Conservation (phyloP, 805 yeast species). For the Priceomyces medius region DNA sequence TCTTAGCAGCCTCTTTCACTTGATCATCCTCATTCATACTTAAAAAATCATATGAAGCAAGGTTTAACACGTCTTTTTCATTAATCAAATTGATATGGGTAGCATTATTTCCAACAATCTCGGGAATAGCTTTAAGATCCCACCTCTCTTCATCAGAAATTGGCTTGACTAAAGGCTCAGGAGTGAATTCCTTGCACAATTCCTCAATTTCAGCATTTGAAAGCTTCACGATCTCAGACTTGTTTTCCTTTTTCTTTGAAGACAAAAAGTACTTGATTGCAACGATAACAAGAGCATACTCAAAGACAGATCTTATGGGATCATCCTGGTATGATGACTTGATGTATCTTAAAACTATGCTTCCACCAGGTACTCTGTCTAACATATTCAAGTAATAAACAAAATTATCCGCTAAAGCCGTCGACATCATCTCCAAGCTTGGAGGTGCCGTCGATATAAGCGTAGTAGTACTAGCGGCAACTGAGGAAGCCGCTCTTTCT, state of each 20-base stretch:
- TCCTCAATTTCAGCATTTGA: conserved; percentile 70
- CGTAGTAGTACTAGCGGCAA: conserved; percentile 27
- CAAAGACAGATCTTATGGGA: conserved; percentile 85
- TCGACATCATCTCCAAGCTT: conserved; percentile 34
- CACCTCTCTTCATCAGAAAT: conserved; percentile 53
- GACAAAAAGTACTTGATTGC: conserved; percentile 83
- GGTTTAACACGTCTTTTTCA: conserved; percentile 50
- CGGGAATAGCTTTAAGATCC: conserved; percentile 65
- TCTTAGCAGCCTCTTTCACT: conserved; percentile 54
- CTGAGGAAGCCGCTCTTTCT: conserved; percentile 14
- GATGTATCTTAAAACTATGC: conserved; percentile 65
- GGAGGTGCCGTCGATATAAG: conserved; percentile 34
- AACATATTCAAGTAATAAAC: conserved; percentile 35
- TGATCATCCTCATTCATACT: conserved; percentile 51
- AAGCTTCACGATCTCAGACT: conserved; percentile 64
- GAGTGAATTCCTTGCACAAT: conserved; percentile 86
- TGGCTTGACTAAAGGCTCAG: conserved; percentile 73
- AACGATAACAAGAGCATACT: conserved; percentile 69
- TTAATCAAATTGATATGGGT: conserved; percentile 32
- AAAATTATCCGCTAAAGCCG: conserved; percentile 33
- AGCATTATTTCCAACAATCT: conserved; percentile 55
- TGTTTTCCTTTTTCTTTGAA: conserved; percentile 72
- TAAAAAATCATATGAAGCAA: conserved; percentile 72
- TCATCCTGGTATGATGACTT: conserved; percentile 87
- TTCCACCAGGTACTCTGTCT: conserved; percentile 55